A percentile compares a stretch with the other conserved stretches of the same genome.
phyloP scores from a whole-genome alignment of 176 grass and related monocot species.

The Leersia perrieri region DNA sequence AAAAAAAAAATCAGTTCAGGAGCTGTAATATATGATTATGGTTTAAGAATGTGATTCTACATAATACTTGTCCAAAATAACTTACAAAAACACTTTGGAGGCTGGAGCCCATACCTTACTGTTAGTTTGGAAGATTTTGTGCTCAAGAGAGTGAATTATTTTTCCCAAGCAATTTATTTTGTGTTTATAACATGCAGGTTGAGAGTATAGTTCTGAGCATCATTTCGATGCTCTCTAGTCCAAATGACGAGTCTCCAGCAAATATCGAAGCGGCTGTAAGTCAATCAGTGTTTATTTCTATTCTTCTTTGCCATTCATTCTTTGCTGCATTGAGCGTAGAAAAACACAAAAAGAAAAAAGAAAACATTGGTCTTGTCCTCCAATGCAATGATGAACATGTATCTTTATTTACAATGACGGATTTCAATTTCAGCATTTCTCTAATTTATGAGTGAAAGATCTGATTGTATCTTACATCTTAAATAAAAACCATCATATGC shows the following conservation, averaged over 20 bases:
- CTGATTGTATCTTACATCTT: background rate
- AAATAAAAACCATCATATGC: background rate
- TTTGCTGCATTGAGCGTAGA: background rate
- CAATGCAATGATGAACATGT: background rate
- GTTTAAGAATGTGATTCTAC: background rate
- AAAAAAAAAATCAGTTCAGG: background rate
- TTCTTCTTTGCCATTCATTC: background rate
- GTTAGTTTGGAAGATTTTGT: background rate
- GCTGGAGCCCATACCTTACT: background rate
- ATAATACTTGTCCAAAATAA: background rate
- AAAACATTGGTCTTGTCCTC: background rate
- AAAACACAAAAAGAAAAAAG: background rate
- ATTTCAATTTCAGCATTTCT: constrained; percentile 14
- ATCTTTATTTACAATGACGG: background rate
- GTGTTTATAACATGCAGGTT: constrained; percentile 54
- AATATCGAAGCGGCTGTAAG: constrained; percentile 96
- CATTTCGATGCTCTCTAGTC: constrained; percentile 96
- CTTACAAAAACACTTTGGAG: background rate
- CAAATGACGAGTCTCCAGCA: constrained; percentile 86
- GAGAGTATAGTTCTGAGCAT: constrained; percentile 97
- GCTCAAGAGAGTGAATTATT: background rate
- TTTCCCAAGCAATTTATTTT: constrained; percentile 18
- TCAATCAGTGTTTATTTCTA: constrained; percentile 26
- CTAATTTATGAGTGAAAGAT: background rate
- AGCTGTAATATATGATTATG: background rate